These are phyloP conservation scores for Yamadazyma mexicana DNA, from an alignment of 1,139 yeast species.

Conservation along the genomic window DNA sequence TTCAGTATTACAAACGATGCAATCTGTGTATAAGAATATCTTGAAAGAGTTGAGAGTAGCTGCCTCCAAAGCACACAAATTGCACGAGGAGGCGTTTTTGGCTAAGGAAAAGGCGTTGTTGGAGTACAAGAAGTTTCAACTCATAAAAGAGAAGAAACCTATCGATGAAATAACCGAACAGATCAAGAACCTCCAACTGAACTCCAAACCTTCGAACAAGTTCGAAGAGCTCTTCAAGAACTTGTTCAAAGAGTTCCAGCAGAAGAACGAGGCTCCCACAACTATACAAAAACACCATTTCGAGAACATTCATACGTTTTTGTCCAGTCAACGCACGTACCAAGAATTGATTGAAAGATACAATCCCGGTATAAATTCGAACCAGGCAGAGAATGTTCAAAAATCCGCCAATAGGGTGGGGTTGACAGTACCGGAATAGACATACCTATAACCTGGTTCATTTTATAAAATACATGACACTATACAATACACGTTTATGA, in stretches of 20 bases:
- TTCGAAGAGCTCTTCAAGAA: conserved; percentile 22
- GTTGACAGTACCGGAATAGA: conserved; percentile 35
- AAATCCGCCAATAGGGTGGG: conserved; percentile 88
- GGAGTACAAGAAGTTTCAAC: conserved; percentile 55
- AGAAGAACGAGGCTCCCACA: conserved; percentile 16
- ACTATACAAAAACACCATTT: conserved; percentile 33
- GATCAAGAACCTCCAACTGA: conserved; percentile 24
- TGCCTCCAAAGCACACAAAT: conserved; percentile 41
- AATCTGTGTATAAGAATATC: conserved; percentile 19
- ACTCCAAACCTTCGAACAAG: conserved; percentile 11
- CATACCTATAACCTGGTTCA: too few species aligned
- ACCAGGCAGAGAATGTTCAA: conserved; percentile 74
- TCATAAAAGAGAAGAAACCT: conserved; percentile 41
- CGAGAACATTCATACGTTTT: conserved; percentile 51
- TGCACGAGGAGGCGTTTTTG: conserved; percentile 44
- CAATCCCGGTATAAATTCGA: conserved; percentile 79
- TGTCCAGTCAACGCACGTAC: conserved; percentile 74
- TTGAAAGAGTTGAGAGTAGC: conserved; percentile 48
- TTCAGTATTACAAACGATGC: too few species aligned
- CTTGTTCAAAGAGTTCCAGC: conserved; percentile 21
- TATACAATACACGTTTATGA: not conserved
- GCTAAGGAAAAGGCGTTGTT: conserved; percentile 54
- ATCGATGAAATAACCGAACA: conserved; percentile 32
- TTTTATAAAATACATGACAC: not conserved
- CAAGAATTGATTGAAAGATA: conserved; percentile 79